Conservation (phyloP, 2,329 filamentous ascomycete genomes). For the Purpureocillium lavendulum region DNA sequence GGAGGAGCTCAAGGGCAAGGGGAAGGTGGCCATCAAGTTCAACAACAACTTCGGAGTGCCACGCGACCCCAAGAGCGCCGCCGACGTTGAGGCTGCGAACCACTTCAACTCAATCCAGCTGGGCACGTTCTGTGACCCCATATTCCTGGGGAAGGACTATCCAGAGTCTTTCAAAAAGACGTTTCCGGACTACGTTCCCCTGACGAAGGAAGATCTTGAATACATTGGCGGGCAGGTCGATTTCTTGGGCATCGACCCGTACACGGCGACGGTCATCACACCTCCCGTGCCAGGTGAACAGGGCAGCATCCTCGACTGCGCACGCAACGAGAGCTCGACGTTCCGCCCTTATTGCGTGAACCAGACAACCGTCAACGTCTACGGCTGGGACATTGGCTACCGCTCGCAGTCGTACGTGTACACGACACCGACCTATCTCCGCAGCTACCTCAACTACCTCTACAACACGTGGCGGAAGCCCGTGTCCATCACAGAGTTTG, state of each 20-base stretch:
- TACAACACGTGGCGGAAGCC: constrained; percentile 48
- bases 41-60: constrained; percentile 43
- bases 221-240: constrained; percentile 43
- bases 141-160: constrained; percentile 43
- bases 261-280: constrained; percentile 46
- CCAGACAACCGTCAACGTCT: constrained; percentile 33
- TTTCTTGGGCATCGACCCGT: constrained; percentile 49
- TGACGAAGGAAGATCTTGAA: constrained; percentile 38
- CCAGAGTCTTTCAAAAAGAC: constrained; percentile 37
- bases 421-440: constrained; percentile 49
- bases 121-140: constrained; percentile 42
- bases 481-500: constrained; percentile 45
- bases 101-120: constrained; percentile 40
- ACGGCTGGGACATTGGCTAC: constrained; percentile 52
- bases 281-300: constrained; percentile 24
- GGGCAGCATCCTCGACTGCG: constrained; percentile 37
- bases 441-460: constrained; percentile 46
- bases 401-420: constrained; percentile 48
- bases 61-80: constrained; percentile 25
- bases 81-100: constrained; percentile 34
- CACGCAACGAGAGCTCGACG: constrained; percentile 32
- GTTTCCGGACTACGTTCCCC: constrained; percentile 32
- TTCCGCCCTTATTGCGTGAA: constrained; percentile 45
- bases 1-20: constrained; percentile 40
- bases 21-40: constrained; percentile 41